Percentiles rank a stretch among this genome's conserved stretches.
Conservation (phyloP, 2,329 filamentous ascomycete species). For the Simplicillium sp. region DNA sequence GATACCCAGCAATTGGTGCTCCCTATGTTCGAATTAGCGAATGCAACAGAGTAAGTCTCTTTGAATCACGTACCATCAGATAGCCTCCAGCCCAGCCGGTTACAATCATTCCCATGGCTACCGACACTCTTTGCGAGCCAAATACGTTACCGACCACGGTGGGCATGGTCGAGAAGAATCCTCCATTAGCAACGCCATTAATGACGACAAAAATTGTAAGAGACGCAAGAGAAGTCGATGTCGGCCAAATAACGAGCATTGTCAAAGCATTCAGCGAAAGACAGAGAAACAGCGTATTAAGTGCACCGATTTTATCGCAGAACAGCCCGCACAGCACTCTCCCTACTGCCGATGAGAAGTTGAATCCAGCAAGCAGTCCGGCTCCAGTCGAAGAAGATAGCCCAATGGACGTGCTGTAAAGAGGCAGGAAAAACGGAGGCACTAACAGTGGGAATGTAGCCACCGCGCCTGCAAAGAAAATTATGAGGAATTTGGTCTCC, state of each 20-base stretch:
- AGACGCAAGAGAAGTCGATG: constrained; percentile 39
- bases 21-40: constrained; percentile 22
- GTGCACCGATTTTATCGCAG: constrained; percentile 39
- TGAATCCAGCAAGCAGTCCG: constrained; percentile 48
- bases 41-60: not conserved
- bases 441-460: constrained; percentile 49
- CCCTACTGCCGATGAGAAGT: constrained; percentile 46
- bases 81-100: constrained; percentile 54
- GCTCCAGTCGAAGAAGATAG: constrained; percentile 40
- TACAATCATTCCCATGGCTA: constrained; percentile 53
- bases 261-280: constrained; percentile 41
- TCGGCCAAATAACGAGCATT: constrained; percentile 50
- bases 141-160: constrained; percentile 51
- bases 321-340: constrained; percentile 40
- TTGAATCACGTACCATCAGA: constrained; percentile 36
- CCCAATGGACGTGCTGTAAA: constrained; percentile 41
- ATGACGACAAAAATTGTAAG: constrained; percentile 45
- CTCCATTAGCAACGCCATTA: constrained; percentile 49
- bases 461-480: constrained; percentile 42
- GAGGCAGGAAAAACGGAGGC: constrained; percentile 48
- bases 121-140: constrained; percentile 41
- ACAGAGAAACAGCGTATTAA: constrained; percentile 41
- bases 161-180: constrained; percentile 51
- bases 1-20: constrained; percentile 49
- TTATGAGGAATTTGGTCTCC: constrained; percentile 35